These are phyloP conservation scores for Fusarium sacchari DNA, from an alignment of 2,329 filamentous ascomycete species.

Conservation along the genomic window DNA sequence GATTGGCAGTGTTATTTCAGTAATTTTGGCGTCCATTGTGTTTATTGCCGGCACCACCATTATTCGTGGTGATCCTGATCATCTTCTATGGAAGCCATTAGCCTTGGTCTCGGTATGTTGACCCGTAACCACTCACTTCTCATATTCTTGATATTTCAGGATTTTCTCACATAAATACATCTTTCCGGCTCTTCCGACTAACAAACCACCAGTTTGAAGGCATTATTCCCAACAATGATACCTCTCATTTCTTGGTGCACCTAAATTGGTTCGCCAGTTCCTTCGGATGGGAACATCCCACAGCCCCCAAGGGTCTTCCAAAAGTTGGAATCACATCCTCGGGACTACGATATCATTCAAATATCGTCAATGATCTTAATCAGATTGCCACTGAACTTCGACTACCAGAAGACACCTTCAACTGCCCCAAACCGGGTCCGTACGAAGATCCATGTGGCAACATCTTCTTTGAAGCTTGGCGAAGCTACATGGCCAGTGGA, in stretches of 20 bases:
- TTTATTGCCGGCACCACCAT: slow-evolving; percentile 40
- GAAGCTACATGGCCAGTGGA: slow-evolving; percentile 21
- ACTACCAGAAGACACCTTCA: slow-evolving; percentile 35
- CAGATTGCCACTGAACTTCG: slow-evolving; percentile 36
- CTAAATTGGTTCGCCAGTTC: slow-evolving; percentile 41
- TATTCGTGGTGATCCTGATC: slow-evolving; percentile 17
- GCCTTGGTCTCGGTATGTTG: slow-evolving; percentile 42
- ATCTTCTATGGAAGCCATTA: slow-evolving; percentile 37
- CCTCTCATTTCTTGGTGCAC: slow-evolving; percentile 41
- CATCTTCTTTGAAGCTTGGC: slow-evolving; percentile 44
- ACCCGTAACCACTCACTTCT: background rate
- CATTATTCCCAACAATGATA: slow-evolving; percentile 41
- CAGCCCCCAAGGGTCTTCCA: slow-evolving; percentile 37
- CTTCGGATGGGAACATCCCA: slow-evolving; percentile 43
- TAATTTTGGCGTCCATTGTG: slow-evolving; percentile 30
- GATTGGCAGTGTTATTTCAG: slow-evolving; percentile 35
- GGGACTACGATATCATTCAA: slow-evolving; percentile 26
- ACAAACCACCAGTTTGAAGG: slow-evolving; percentile 39
- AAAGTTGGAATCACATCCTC: slow-evolving; percentile 36
- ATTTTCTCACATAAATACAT: background rate
- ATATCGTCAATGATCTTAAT: slow-evolving; percentile 32
- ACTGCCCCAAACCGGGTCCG: slow-evolving; percentile 32
- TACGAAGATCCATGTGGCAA: slow-evolving; percentile 36
- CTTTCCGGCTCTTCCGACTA: background rate
- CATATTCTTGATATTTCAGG: background rate